These are phyloP conservation scores for Talaromyces sp. DNA, from an alignment of 2,329 filamentous ascomycete genomes.

Conservation along the genomic window DNA sequence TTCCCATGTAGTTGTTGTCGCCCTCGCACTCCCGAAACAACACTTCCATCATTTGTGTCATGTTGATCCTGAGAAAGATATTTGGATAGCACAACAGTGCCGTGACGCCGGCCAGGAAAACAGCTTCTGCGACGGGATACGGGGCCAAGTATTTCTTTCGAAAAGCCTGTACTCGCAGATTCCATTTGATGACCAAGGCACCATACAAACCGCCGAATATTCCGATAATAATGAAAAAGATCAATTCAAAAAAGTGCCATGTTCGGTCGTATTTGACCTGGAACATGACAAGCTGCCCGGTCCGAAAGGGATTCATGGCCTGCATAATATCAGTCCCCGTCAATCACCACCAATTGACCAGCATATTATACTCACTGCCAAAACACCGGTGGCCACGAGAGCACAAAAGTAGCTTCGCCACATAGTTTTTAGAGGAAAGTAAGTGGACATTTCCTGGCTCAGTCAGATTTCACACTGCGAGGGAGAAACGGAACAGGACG, in stretches of 20 bases:
- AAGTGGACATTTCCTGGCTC: constrained; percentile 77
- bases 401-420: constrained; percentile 99
- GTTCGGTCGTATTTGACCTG: constrained; percentile 91
- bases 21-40: constrained; percentile 91
- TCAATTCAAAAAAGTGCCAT: constrained; percentile 95
- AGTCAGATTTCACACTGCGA: constrained; percentile 13
- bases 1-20: constrained; percentile 77
- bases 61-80: constrained; percentile 89
- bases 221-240: constrained; percentile 89
- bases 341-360: background rate
- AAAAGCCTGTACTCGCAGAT: constrained; percentile 83
- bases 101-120: constrained; percentile 73
- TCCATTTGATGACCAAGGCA: constrained; percentile 97
- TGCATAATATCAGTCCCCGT: constrained; percentile 18
- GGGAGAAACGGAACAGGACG: background rate
- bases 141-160: constrained; percentile 84
- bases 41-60: constrained; percentile 99
- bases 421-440: constrained; percentile 94
- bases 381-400: constrained; percentile 83
- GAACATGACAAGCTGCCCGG: constrained; percentile 98
- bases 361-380: constrained; percentile 53
- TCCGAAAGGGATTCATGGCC: constrained; percentile 96
- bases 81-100: constrained; percentile 96
- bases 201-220: constrained; percentile 93
- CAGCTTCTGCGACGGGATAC: constrained; percentile 82